phyloP scores from a whole-genome alignment of 2,329 filamentous ascomycete species.

The Dichotomopilus funicola region DNA sequence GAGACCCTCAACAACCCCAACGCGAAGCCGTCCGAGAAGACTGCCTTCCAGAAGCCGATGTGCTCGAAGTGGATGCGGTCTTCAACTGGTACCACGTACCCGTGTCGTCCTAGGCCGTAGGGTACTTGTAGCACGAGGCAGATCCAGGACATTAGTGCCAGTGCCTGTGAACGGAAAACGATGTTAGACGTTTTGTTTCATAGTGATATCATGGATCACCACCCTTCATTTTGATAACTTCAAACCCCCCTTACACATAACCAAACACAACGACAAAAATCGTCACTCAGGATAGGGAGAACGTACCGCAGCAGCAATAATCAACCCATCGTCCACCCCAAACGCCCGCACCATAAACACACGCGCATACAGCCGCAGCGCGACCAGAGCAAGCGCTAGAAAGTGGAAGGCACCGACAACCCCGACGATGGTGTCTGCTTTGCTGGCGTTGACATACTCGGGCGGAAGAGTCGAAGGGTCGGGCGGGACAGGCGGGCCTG shows the following conservation, averaged over 20 bases:
- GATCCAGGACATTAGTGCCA: slow-evolving; percentile 9
- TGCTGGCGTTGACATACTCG: slow-evolving; percentile 12
- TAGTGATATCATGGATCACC: background rate
- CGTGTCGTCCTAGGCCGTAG: slow-evolving; percentile 9
- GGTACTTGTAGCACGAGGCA: slow-evolving; percentile 9
- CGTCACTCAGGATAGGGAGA: no score
- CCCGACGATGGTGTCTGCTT: slow-evolving; percentile 7
- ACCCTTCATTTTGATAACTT: background rate
- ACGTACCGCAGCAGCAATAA: background rate
- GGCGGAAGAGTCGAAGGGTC: background rate
- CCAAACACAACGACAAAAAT: no score
- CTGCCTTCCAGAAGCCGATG: slow-evolving; percentile 11
- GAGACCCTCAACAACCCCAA: slow-evolving; percentile 9
- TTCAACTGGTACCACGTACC: background rate
- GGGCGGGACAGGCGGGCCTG: background rate
- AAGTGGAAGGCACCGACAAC: slow-evolving; percentile 8
- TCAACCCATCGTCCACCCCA: slow-evolving; percentile 6
- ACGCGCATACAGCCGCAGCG: slow-evolving; percentile 7
- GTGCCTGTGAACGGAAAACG: background rate
- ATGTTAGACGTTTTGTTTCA: background rate
- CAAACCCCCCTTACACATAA: no score
- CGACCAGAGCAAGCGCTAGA: slow-evolving; percentile 3
- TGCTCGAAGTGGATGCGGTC: slow-evolving; percentile 5
- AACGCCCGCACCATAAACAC: slow-evolving; percentile 9
- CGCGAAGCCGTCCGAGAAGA: slow-evolving; percentile 11